Base-by-base conservation (phyloP, 768 basidiomycete species). In the Boletus patriciae region DNA sequence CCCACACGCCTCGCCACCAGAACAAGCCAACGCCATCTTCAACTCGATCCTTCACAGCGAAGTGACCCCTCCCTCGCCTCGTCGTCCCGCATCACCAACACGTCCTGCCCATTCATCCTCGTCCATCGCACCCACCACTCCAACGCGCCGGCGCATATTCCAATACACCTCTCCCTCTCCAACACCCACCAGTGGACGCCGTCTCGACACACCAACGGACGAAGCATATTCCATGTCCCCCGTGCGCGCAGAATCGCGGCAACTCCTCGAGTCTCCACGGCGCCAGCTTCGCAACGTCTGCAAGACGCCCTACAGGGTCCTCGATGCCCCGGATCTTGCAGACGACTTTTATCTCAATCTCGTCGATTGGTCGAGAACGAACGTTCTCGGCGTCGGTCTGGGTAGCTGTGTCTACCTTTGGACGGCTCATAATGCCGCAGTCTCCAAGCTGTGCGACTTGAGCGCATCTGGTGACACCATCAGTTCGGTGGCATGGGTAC, bases 301-400 rank as follows among this genome's bases (percentile, higher is more conserved):
- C 76, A 94, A 96, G 72, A 97, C 95, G 0, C 96, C 96, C 3
- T 98, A 96, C 76, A 86, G 97, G 55, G 96, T 98, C 1, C 82
- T 98, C 34, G 96, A 99, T 69, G 96, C 96, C 9, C 97, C 96
- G 0, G 95, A 98, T 53, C 84, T 99, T 13, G 93, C 94, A 29
- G 96, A 98, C 69, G 96, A 99, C 71, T 99, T 98, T 73, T 98
- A 99, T 67, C 87, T 99, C 60, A 98, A 98, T 67, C 81, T 98
- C 12, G 94, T 98, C 23, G 95, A 98, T 60, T 98, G 97, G 97
- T 92, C 90, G 3, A 89, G 87, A 51, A 95, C 92, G 6, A 98
- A 98, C 67, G 87, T 98, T 0, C 84, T 98, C 0, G 95, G 91
- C 4, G 97, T 98, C 9, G 96, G 95, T 3, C 80, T 99, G 8